These are phyloP conservation scores for Arctium lappa DNA, from an alignment of 129 eudicot genomes.

Conservation along the genomic window DNA sequence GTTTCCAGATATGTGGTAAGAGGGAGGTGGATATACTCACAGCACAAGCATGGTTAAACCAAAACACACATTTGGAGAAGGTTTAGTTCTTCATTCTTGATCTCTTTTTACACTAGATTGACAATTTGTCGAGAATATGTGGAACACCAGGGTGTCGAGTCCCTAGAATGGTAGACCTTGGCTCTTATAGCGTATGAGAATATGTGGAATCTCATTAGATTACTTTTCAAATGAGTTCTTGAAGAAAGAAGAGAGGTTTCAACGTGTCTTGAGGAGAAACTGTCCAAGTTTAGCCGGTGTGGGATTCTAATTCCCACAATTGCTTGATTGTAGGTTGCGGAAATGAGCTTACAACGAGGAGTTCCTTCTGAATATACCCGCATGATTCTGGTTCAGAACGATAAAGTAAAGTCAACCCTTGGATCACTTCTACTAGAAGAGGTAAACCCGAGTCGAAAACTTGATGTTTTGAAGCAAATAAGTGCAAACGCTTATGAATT, in stretches of 20 bases:
- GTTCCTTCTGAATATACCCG: slow-evolving; percentile 74
- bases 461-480: neutral
- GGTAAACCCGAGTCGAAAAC: slow-evolving; percentile 11
- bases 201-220: neutral
- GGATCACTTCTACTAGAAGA: slow-evolving; percentile 20
- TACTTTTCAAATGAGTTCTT: neutral
- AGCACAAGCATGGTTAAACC: slow-evolving; percentile 71
- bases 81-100: slow-evolving; percentile 26
- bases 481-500: neutral
- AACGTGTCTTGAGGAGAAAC: too few species aligned
- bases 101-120: neutral
- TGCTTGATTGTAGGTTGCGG: slow-evolving; percentile 40
- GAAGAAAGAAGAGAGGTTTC: neutral
- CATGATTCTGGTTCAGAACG: slow-evolving; percentile 46
- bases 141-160: neutral
- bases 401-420: slow-evolving; percentile 25
- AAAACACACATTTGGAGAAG: slow-evolving; percentile 60
- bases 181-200: neutral
- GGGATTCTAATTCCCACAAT: neutral
- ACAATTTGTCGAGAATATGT: neutral
- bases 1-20: slow-evolving; percentile 59
- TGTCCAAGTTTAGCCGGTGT: neutral
- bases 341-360: slow-evolving; percentile 63
- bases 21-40: slow-evolving; percentile 61
- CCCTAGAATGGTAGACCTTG: neutral